Percentiles rank a stretch among this genome's conserved stretches.
phyloP scores from a whole-genome alignment of 2,329 filamentous ascomycete species.

The Magnaporthiopsis poae region DNA sequence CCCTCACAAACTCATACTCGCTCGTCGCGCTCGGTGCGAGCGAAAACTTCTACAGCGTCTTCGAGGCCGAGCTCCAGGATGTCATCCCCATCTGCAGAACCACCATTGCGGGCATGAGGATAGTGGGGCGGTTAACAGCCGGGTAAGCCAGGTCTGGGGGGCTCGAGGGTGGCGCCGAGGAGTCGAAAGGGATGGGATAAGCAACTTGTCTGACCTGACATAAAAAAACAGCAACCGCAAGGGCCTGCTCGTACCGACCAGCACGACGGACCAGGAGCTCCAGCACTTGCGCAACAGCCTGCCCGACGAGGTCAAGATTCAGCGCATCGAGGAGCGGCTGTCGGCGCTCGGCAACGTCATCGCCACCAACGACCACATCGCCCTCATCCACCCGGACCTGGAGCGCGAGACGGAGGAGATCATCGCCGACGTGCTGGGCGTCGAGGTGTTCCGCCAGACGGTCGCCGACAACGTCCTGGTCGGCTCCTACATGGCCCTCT shows the following conservation, averaged over 20 bases:
- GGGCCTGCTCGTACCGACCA: conserved; percentile 89
- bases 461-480: conserved; percentile 95
- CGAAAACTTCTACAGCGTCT: conserved; percentile 98
- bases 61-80: conserved; percentile 95
- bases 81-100: conserved; percentile 93
- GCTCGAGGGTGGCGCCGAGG: background rate
- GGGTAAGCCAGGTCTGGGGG: conserved; percentile 44
- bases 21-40: conserved; percentile 88
- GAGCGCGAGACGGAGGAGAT: conserved; percentile 98
- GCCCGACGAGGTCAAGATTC: conserved; percentile 83
- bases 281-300: conserved; percentile 93
- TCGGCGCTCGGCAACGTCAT: conserved; percentile 96
- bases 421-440: conserved; percentile 83
- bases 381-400: conserved; percentile 87
- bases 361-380: conserved; percentile 91
- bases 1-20: conserved; percentile 93
- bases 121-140: conserved; percentile 88
- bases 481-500: conserved; percentile 90
- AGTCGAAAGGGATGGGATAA: background rate
- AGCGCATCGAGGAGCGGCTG: conserved; percentile 92
- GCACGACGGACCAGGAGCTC: conserved; percentile 93
- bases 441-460: conserved; percentile 87
- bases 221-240: conserved; percentile 65
- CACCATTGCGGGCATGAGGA: conserved; percentile 91
- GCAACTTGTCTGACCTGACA: conserved; percentile 3